Evolutionary conservation across 805 yeast genomes (phyloP).

Genomic region (Saccharomycodes ludwigii): DNA sequence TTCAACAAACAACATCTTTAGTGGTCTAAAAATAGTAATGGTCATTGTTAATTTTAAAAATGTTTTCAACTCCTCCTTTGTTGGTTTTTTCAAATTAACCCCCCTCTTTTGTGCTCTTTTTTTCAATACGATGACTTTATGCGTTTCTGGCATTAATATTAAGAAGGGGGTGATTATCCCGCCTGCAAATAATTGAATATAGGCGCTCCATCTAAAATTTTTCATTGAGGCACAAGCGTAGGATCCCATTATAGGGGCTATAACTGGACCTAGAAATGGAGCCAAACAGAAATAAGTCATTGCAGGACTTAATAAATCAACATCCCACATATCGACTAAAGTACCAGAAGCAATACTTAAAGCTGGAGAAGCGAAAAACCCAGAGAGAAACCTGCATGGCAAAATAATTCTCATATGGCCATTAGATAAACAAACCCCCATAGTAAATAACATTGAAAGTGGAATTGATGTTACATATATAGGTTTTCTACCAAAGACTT

Average conservation of each 20-base stretch:
- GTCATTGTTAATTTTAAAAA: constrained; percentile 34
- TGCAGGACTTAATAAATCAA: constrained; percentile 56
- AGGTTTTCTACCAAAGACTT: constrained; percentile 53
- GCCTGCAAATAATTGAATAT: constrained; percentile 61
- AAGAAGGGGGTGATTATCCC: constrained; percentile 39
- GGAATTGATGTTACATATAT: constrained; percentile 51
- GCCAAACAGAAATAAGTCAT: constrained; percentile 69
- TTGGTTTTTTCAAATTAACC: constrained; percentile 29
- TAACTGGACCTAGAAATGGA: constrained; percentile 70
- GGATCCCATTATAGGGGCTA: constrained; percentile 67
- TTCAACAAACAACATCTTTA: constrained; percentile 56
- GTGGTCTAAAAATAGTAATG: constrained; percentile 46
- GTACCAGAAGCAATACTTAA: constrained; percentile 81
- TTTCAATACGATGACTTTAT: constrained; percentile 51
- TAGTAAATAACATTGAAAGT: constrained; percentile 53
- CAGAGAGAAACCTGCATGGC: constrained; percentile 62
- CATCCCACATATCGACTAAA: constrained; percentile 63
- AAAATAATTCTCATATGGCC: constrained; percentile 46
- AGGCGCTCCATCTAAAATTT: constrained; percentile 61
- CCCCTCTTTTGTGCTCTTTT: constrained; percentile 52
- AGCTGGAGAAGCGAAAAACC: constrained; percentile 70
- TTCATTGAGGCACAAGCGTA: constrained; percentile 47
- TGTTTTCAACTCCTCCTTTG: constrained; percentile 22
- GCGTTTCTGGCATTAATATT: constrained; percentile 50
- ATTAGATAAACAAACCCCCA: constrained; percentile 59